A percentile compares a stretch with the other conserved stretches of the same genome.
Evolutionary conservation across 345 rosid species (phyloP).

Genomic region (Barbarea vulgaris): DNA sequence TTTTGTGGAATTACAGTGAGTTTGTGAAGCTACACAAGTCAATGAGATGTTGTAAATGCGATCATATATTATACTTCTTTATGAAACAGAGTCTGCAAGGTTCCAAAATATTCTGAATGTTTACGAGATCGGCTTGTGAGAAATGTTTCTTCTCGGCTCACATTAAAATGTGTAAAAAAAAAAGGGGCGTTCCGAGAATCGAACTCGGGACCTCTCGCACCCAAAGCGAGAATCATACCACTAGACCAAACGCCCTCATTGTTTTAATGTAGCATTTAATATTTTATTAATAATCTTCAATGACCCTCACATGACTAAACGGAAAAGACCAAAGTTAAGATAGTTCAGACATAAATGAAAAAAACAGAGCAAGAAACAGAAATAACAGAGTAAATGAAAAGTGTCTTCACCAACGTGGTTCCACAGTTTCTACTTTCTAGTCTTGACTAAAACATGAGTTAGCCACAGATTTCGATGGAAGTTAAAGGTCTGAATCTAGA

Average conservation of each 20-base stretch:
- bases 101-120: background rate
- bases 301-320: background rate
- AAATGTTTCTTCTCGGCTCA: background rate
- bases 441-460: slow-evolving; percentile 16
- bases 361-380: slow-evolving; percentile 6
- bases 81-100: background rate
- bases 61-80: background rate
- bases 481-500: slow-evolving; percentile 14
- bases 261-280: accelerated
- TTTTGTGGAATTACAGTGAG: slow-evolving; percentile 1
- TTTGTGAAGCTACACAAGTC: slow-evolving; percentile 12
- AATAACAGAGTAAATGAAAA: background rate
- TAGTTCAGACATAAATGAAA: background rate
- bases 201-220: slow-evolving; percentile 89
- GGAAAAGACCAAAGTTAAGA: background rate
- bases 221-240: slow-evolving; percentile 94
- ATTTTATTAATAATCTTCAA: accelerated
- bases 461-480: background rate
- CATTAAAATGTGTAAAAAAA: background rate
- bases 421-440: slow-evolving; percentile 11
- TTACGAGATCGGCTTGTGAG: background rate
- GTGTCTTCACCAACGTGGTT: background rate
- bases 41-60: slow-evolving; percentile 11
- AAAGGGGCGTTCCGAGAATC: slow-evolving; percentile 76
- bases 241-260: slow-evolving; percentile 42